Evolutionary conservation across 2,329 filamentous ascomycete species (phyloP), one percentile per base, ranked within the genome.

Genomic region (Pestalotiopsis sp.): DNA sequence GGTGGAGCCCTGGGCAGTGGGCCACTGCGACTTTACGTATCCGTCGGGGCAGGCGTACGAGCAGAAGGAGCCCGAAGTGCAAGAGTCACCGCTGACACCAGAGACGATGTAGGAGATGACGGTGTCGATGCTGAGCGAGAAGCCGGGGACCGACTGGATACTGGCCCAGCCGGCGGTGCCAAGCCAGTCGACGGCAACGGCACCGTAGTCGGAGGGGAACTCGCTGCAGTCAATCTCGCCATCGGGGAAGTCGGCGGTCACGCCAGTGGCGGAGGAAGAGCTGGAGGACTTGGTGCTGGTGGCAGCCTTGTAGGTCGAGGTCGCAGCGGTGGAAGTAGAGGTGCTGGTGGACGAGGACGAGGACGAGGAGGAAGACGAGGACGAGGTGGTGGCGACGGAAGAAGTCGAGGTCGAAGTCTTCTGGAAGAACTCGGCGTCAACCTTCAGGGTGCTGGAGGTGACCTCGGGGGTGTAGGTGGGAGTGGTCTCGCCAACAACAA

Each of bases 1-100:
- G 65, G 90, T 93, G 49, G 85, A 77, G 68, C 95, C 96, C 84
- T 98, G 96, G 41, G 87, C 85, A 12, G 78, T 74, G 61, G 96
- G 94, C 92, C 94, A 98, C 79, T 98, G 95, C 3, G 92, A 88
- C 88, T 98, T 98, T 80, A 96, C 90, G 82, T 96, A 97, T 60
- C 95, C 95, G 36, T 90, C 82, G n/a, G 93, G 92, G 85, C 96
- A 99, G 68, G 93, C 91, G 77, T 98, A 98, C 2, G 95, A 97
- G 86, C 95, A 98, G 86, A 95, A 94, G 69, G 85, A 82, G 63
- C 90, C 91, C 11, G 84, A 75, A 9, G 75, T 79, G 82, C 93
- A 95, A 70, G 80, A 81, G 17, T 88, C 81, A 17, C 91, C 92
- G 20, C 83, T 83, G 61, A 90, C 80, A 31, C 87, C 89, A 56